Evolutionary conservation across 192 early-diverging fungal species (phyloP).

Genomic region (Gonapodya prolifera): DNA sequence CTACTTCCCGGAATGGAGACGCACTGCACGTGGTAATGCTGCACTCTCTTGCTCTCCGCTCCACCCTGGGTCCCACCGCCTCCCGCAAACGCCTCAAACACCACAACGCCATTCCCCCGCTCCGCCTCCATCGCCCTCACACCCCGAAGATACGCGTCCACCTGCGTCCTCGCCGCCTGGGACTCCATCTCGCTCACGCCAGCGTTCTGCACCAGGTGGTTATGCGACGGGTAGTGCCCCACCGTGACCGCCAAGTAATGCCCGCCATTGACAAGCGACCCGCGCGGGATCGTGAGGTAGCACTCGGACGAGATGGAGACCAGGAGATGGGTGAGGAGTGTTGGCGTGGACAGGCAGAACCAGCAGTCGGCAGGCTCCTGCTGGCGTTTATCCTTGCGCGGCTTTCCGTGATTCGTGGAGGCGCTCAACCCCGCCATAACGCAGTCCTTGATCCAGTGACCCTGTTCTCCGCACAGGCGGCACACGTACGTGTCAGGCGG

Average conservation of each 20-base stretch:
- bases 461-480: conserved; percentile 43
- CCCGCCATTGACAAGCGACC: conserved; percentile 73
- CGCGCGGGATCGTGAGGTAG: conserved; percentile 81
- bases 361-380: conserved; percentile 51
- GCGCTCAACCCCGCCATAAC: conserved; percentile 27
- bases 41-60: not conserved
- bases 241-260: conserved; percentile 69
- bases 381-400: conserved; percentile 17
- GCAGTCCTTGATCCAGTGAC: conserved; percentile 54
- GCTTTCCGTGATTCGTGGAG: conserved; percentile 4
- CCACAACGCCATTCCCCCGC: conserved; percentile 32
- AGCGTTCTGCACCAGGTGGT: too few species aligned
- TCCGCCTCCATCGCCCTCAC: conserved; percentile 16
- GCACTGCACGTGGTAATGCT: not conserved
- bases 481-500: conserved; percentile 47
- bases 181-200: too few species aligned
- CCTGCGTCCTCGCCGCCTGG: conserved; percentile 13
- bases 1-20: too few species aligned
- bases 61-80: not conserved
- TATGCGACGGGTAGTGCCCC: conserved; percentile 32
- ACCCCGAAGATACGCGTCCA: conserved; percentile 11
- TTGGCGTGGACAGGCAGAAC: conserved; percentile 91
- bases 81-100: conserved; percentile 27
- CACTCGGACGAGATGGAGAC: conserved; percentile 65
- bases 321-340: conserved; percentile 81